phyloP scores from a whole-genome alignment of 2,329 filamentous ascomycete species.

The Paracorniculantispora psalliotae region DNA sequence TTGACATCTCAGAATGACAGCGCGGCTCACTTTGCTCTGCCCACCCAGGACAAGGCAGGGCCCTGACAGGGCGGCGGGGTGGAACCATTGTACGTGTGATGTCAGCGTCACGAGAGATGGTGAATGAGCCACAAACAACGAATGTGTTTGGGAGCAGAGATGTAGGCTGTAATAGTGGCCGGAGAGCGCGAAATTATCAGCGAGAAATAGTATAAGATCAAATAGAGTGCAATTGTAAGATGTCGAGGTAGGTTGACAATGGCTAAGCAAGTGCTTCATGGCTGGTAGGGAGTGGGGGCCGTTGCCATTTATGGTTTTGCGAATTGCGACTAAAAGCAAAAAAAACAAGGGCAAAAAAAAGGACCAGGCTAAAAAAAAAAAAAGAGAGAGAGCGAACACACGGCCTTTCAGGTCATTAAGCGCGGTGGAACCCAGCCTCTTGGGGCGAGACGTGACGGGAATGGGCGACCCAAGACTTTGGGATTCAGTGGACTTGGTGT shows the following conservation, averaged over 20 bases:
- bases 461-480: slow-evolving; percentile 19
- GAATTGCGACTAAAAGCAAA: slow-evolving; percentile 13
- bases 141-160: background rate
- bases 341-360: slow-evolving; percentile 15
- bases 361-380: slow-evolving; percentile 13
- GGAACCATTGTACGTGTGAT: slow-evolving; percentile 9
- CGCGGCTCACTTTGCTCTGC: background rate
- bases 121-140: background rate
- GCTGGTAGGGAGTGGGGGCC: slow-evolving; percentile 23
- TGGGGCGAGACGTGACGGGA: slow-evolving; percentile 15
- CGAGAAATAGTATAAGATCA: background rate
- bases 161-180: background rate
- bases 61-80: background rate
- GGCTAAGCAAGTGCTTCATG: background rate
- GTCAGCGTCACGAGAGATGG: background rate
- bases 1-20: background rate
- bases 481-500: slow-evolving; percentile 16
- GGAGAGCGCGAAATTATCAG: background rate
- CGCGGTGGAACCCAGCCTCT: slow-evolving; percentile 12
- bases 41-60: background rate
- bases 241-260: slow-evolving; percentile 1
- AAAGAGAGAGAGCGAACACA: slow-evolving; percentile 8
- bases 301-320: slow-evolving; percentile 31
- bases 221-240: background rate
- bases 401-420: slow-evolving; percentile 10